These are phyloP conservation scores for Furcasterigmium sp. DNA, from an alignment of 2,329 filamentous ascomycete genomes.

Conservation along the genomic window DNA sequence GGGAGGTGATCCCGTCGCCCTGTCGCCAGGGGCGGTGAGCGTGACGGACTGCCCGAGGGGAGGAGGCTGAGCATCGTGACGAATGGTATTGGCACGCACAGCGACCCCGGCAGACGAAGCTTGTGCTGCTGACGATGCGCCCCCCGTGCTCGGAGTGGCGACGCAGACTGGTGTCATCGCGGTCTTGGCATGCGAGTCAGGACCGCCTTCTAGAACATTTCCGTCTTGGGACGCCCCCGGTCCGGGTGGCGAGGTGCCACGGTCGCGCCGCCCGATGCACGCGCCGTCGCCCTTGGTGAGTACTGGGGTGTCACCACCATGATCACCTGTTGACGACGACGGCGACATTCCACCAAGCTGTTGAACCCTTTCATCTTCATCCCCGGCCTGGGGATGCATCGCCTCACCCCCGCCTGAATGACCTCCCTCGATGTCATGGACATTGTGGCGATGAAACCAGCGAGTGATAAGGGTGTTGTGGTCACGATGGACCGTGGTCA, in stretches of 20 bases:
- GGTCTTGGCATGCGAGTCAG: not conserved
- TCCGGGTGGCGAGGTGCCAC: not conserved
- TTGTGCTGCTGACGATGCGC: not conserved
- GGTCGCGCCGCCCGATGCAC: not conserved
- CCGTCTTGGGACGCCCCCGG: not conserved
- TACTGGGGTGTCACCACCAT: not conserved
- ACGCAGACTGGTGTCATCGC: not conserved
- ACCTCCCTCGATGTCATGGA: not conserved
- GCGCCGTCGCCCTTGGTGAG: not conserved
- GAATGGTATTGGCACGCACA: not conserved
- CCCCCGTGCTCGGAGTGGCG: not conserved
- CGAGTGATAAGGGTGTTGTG: too few species aligned
- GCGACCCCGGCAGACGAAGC: not conserved
- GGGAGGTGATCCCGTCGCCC: not conserved
- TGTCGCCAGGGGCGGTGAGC: not conserved
- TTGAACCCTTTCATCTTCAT: not conserved
- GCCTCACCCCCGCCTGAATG: not conserved
- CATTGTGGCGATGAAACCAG: too few species aligned
- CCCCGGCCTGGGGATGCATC: not conserved
- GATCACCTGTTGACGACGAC: not conserved
- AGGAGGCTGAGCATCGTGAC: not conserved
- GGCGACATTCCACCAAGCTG: too few species aligned
- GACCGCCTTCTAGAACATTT: not conserved
- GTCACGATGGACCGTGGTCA: too few species aligned
- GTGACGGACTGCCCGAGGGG: not conserved